Evolutionary conservation across 495 filamentous ascomycete species (phyloP).

Genomic region (Annulohypoxylon bovei): DNA sequence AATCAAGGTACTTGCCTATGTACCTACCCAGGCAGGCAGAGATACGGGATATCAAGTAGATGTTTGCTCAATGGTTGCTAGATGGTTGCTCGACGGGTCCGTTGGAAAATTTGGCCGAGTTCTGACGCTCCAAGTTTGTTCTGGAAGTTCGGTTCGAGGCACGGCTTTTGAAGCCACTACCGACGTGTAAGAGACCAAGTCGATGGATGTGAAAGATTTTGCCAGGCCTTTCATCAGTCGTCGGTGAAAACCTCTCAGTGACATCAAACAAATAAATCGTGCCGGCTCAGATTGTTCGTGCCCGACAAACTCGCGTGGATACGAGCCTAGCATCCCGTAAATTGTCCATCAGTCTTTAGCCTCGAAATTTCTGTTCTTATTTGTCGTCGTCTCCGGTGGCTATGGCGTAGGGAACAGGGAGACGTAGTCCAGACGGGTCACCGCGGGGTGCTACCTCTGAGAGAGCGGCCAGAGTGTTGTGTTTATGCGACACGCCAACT

Average conservation of each 20-base stretch:
- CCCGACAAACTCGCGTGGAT: constrained; percentile 26
- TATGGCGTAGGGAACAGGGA: neutral
- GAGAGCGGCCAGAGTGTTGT: neutral
- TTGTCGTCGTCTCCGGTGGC: neutral
- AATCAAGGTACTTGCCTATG: neutral
- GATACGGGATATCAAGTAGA: neutral
- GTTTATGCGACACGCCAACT: neutral
- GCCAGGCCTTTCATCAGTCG: neutral
- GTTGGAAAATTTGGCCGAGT: neutral
- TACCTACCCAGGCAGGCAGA: too few relatives aligned
- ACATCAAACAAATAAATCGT: constrained; percentile 11
- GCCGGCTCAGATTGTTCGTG: constrained; percentile 1
- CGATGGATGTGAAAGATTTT: neutral
- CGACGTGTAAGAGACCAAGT: neutral
- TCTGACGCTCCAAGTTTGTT: neutral
- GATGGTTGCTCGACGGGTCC: constrained; percentile 15
- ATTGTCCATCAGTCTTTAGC: neutral
- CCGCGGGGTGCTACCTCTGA: neutral
- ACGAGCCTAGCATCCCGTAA: constrained; percentile 13
- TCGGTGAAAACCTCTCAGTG: constrained; percentile 18
- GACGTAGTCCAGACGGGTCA: neutral
- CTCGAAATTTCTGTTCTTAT: neutral
- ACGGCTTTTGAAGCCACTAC: neutral
- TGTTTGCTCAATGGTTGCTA: constrained; percentile 30
- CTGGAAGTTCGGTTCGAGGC: neutral